These are phyloP conservation scores for Naegleria fowleri DNA, from an alignment of 208 protist genomes.

Conservation along the genomic window DNA sequence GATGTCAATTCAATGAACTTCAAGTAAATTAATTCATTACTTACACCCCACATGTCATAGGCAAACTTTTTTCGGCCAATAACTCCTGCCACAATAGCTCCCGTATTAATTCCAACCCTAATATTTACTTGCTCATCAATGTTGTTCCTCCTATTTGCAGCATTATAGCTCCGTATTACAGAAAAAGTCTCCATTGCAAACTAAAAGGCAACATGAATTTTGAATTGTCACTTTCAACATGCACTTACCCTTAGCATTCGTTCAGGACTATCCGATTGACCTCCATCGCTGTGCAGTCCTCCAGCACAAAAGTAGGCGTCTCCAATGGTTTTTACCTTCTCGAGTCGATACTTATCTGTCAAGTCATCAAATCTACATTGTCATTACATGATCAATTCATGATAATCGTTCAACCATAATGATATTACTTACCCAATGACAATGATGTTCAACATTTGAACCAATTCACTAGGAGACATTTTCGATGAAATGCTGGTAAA, in stretches of 20 bases:
- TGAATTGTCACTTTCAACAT: too few species aligned
- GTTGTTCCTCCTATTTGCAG: background rate
- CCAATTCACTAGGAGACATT: constrained; percentile 29
- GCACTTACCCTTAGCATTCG: background rate
- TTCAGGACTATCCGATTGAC: background rate
- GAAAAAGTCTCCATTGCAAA: background rate
- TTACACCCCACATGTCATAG: background rate
- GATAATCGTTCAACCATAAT: too few species aligned
- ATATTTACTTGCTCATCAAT: background rate
- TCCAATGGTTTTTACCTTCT: constrained; percentile 37
- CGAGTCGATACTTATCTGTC: background rate
- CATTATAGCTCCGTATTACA: constrained; percentile 5
- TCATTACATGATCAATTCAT: too few species aligned
- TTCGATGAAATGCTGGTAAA: constrained; percentile 44
- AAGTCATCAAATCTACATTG: constrained; percentile 34
- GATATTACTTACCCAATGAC: too few species aligned
- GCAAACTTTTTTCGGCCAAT: constrained; percentile 7
- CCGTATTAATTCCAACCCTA: background rate
- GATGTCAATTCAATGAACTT: too few species aligned
- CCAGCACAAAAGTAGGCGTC: constrained; percentile 29
- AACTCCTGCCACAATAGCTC: background rate
- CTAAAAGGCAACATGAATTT: too few species aligned
- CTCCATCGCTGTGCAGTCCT: background rate
- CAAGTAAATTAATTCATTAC: too few species aligned
- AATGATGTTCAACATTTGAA: background rate